Percentiles rank a stretch among this genome's conserved stretches.
These are phyloP conservation scores for Jasminum sambac DNA, from an alignment of 257 asterid genomes.

Conservation along the genomic window DNA sequence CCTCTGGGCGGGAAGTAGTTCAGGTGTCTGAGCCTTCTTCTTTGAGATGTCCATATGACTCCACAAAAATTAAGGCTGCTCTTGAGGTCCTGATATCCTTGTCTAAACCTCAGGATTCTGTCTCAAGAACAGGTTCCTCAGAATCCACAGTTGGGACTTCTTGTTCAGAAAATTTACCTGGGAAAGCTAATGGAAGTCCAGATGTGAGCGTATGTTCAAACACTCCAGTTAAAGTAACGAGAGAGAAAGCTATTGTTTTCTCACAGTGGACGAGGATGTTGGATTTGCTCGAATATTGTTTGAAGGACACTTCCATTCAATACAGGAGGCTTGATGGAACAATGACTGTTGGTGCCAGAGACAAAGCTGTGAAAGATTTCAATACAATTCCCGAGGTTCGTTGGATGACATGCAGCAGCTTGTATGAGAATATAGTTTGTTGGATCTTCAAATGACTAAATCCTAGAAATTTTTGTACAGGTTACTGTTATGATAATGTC, in stretches of 20 bases:
- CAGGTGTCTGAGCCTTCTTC: constrained; percentile 42
- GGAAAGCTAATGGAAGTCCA: constrained; percentile 23
- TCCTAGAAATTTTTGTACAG: constrained; percentile 35
- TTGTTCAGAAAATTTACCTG: constrained; percentile 33
- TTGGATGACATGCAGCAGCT: constrained; percentile 19
- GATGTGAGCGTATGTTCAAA: constrained; percentile 27
- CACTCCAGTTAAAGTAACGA: constrained; percentile 33
- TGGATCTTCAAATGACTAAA: constrained; percentile 10
- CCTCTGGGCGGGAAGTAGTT: constrained; percentile 35
- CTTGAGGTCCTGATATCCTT: constrained; percentile 65
- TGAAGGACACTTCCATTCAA: constrained; percentile 62
- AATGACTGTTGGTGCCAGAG: constrained; percentile 85
- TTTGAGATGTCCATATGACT: constrained; percentile 49
- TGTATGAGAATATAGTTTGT: constrained; percentile 5
- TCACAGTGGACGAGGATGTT: constrained; percentile 99
- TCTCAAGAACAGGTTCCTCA: constrained; percentile 28
- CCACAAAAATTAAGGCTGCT: constrained; percentile 90
- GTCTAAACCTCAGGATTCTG: constrained; percentile 38
- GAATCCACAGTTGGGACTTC: constrained; percentile 27
- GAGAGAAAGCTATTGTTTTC: constrained; percentile 93
- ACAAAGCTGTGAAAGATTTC: constrained; percentile 92
- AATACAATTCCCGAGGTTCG: constrained; percentile 86
- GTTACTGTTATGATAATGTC: constrained; percentile 96
- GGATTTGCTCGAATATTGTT: constrained; percentile 83
- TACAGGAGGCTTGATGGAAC: constrained; percentile 98